Evolutionary conservation across 768 basidiomycete genomes (phyloP), one percentile per base, ranked within the genome.

Genomic region (Phlebiopsis flavidoalba): DNA sequence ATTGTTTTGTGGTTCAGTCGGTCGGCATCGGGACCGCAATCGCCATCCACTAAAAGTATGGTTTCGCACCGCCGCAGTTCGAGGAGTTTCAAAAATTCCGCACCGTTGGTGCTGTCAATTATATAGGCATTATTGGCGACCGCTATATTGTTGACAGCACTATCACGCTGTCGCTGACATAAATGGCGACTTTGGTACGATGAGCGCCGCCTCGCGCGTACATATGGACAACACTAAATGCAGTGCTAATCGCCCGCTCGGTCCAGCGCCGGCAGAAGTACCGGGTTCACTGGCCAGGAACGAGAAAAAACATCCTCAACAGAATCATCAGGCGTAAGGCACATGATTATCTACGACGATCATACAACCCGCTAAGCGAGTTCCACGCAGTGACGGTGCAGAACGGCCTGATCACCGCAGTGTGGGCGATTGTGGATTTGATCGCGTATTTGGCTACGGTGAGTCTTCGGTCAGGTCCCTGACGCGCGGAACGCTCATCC

Each of bases 331-430:
- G 65, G 40, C 24, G 66, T 66, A 35, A 46, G 63, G 45, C 22
- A 48, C 36, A 5, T 12, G 33, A 1, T 48, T 19, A 2, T 15
- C 19, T 15, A 56, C 37, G 35, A 35, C 35, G 48, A 19, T 53
- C 35, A 47, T 19, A 48, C n/a, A n/a, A n/a, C 2, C 14, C 36
- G 40, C 40, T 43, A 43, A 43, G 40, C 40, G 40, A 43, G 40
- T 43, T 2, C 40, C 2, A 14, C 33, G 15, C 53, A 77, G 76
- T 75, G 49, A 74, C 76, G 1, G 68, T 77, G 22, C 74, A 75
- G 62, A 77, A 75, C 8, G 76, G 76, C 31, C 60, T 75, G 43
- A 60, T 75, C 24, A 76, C 75, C 8, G 68, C 74, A 8, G 26
- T 76, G 33, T 69, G 71, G 37, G 75, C 75, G 3, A 68, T 69